These are phyloP conservation scores for Hymenoscyphus repandus DNA, from an alignment of 2,329 filamentous ascomycete genomes.

Conservation along the genomic window DNA sequence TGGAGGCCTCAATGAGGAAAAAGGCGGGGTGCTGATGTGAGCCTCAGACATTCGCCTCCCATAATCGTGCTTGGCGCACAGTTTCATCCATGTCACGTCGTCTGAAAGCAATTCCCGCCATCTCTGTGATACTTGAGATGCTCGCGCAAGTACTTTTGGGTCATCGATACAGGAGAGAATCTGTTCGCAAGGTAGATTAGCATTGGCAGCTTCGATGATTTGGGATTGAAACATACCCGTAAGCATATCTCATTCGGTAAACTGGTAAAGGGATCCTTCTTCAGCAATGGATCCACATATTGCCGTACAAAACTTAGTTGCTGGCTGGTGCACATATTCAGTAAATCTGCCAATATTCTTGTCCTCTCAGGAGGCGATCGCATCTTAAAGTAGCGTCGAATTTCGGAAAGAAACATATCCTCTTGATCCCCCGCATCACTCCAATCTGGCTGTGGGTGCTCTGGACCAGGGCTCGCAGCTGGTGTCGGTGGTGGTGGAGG, in stretches of 20 bases:
- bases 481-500: conserved; percentile 62
- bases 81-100: conserved; percentile 96
- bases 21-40: conserved; percentile 19
- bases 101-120: conserved; percentile 93
- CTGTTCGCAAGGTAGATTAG: conserved; percentile 38
- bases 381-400: conserved; percentile 73
- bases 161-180: conserved; percentile 97
- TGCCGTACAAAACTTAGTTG: conserved; percentile 94
- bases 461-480: conserved; percentile 59
- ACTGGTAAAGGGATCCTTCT: conserved; percentile 92
- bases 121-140: conserved; percentile 90
- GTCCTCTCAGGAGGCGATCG: conserved; percentile 73
- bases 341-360: conserved; percentile 75
- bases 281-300: conserved; percentile 88
- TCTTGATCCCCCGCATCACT: conserved; percentile 74
- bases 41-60: conserved; percentile 47
- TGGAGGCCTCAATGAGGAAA: conserved; percentile 22
- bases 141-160: conserved; percentile 84
- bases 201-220: not conserved
- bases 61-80: conserved; percentile 95
- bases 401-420: conserved; percentile 74
- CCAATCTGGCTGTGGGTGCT: conserved; percentile 63
- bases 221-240: conserved; percentile 51
- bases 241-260: conserved; percentile 91
- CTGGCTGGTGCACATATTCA: conserved; percentile 92